These are phyloP conservation scores for Penicillium angulare DNA, from an alignment of 495 filamentous ascomycete genomes.

Conservation along the genomic window DNA sequence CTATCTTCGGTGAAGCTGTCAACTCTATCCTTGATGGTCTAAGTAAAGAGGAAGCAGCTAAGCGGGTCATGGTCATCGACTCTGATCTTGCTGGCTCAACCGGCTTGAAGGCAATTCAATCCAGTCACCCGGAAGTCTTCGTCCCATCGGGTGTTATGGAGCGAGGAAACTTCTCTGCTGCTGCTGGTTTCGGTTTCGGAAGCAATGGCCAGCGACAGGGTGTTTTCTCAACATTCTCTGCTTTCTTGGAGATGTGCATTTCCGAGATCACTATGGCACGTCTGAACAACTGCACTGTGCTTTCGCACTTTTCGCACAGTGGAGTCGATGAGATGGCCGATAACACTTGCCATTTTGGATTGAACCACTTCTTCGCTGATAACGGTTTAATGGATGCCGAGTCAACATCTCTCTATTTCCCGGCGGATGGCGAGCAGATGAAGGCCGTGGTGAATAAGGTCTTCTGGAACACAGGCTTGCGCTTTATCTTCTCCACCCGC, in stretches of 20 bases:
- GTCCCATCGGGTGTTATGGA: conserved; percentile 41
- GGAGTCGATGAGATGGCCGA: conserved; percentile 45
- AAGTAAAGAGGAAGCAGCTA: conserved; percentile 36
- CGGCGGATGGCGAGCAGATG: conserved; percentile 44
- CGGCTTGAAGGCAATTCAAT: conserved; percentile 36
- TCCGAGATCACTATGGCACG: conserved; percentile 45
- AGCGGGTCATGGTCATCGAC: conserved; percentile 45
- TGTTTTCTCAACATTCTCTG: conserved; percentile 43
- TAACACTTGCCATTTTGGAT: conserved; percentile 43
- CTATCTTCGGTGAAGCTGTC: conserved; percentile 40
- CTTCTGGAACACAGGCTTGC: conserved; percentile 37
- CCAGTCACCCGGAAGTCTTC: conserved; percentile 36
- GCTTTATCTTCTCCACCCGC: conserved; percentile 43
- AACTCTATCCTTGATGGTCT: conserved; percentile 36
- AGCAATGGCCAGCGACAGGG: conserved; percentile 39
- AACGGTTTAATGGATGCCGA: conserved; percentile 38
- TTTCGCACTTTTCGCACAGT: conserved; percentile 42
- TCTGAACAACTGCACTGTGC: conserved; percentile 38
- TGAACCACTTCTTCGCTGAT: conserved; percentile 44
- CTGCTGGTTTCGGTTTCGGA: conserved; percentile 40
- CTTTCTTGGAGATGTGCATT: conserved; percentile 42
- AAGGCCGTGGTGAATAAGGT: conserved; percentile 39
- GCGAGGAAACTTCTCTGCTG: conserved; percentile 41
- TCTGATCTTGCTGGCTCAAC: conserved; percentile 42
- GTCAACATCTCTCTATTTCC: conserved; percentile 36